Evolutionary conservation across 164 flowering plant genomes (phyloP).

Genomic region (Santalum album): DNA sequence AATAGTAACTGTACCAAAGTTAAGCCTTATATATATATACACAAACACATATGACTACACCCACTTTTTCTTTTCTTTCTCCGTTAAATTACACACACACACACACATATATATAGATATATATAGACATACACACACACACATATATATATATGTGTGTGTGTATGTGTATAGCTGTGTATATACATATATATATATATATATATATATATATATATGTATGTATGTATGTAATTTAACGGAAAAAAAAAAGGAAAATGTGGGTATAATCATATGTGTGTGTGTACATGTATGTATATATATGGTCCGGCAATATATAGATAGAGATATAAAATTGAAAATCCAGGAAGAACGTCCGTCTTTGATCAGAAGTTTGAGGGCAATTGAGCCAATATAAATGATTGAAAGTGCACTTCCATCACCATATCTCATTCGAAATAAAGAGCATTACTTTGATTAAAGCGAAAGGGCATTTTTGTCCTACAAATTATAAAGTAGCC

Average conservation of each 20-base stretch:
- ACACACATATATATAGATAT: background rate
- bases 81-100: too few species aligned
- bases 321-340: background rate
- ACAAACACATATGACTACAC: too few species aligned
- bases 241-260: too few species aligned
- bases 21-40: too few species aligned
- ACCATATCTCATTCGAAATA: slow-evolving; percentile 28
- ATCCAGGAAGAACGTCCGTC: slow-evolving; percentile 6
- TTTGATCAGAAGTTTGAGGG: slow-evolving; percentile 15
- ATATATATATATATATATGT: background rate
- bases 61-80: background rate
- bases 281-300: too few species aligned
- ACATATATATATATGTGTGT: too few species aligned
- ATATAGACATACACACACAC: too few species aligned
- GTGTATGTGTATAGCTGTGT: too few species aligned
- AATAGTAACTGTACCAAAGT: too few species aligned
- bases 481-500: slow-evolving; percentile 18
- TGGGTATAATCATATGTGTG: too few species aligned
- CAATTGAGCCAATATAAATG: slow-evolving; percentile 19
- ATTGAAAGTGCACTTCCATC: slow-evolving; percentile 40
- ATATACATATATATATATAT: background rate
- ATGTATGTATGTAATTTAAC: too few species aligned
- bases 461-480: slow-evolving; percentile 61
- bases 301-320: too few species aligned
- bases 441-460: slow-evolving; percentile 36